Evolutionary conservation across 192 early-diverging fungal genomes (phyloP).

Genomic region (Coemansia sp.): DNA sequence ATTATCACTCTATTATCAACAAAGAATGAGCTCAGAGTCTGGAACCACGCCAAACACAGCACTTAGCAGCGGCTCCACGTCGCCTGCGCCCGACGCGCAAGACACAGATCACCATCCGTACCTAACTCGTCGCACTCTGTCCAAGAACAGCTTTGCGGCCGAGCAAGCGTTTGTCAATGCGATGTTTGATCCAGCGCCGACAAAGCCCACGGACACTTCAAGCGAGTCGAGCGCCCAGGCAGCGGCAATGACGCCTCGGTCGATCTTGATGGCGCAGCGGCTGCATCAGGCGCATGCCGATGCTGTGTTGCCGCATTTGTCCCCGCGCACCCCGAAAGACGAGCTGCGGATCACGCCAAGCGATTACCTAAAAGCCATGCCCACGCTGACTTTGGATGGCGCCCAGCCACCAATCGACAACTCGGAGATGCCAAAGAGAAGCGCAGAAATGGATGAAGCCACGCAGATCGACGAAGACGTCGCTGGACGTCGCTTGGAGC

Average conservation of each 20-base stretch:
- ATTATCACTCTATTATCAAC: too few species aligned
- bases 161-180: constrained; percentile 36
- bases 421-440: too few species aligned
- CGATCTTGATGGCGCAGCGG: constrained; percentile 50
- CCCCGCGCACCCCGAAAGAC: constrained; percentile 15
- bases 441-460: background rate
- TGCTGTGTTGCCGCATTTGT: constrained; percentile 45
- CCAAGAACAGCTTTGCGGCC: constrained; percentile 39
- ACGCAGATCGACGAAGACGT: constrained; percentile 15
- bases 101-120: constrained; percentile 15
- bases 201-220: too few species aligned
- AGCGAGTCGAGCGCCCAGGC: too few species aligned
- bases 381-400: background rate
- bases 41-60: background rate
- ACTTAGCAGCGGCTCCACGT: constrained; percentile 1
- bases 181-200: constrained; percentile 27
- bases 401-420: background rate
- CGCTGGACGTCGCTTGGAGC: constrained; percentile 26
- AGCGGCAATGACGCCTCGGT: constrained; percentile 14
- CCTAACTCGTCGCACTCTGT: constrained; percentile 22
- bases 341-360: too few species aligned
- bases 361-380: background rate
- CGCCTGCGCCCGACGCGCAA: background rate
- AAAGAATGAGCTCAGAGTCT: background rate
- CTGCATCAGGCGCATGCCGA: constrained; percentile 41